Percentiles rank a stretch among this genome's conserved stretches.
phyloP scores from a whole-genome alignment of 192 early-diverging fungal species.

The Mycoemilia scoparia region DNA sequence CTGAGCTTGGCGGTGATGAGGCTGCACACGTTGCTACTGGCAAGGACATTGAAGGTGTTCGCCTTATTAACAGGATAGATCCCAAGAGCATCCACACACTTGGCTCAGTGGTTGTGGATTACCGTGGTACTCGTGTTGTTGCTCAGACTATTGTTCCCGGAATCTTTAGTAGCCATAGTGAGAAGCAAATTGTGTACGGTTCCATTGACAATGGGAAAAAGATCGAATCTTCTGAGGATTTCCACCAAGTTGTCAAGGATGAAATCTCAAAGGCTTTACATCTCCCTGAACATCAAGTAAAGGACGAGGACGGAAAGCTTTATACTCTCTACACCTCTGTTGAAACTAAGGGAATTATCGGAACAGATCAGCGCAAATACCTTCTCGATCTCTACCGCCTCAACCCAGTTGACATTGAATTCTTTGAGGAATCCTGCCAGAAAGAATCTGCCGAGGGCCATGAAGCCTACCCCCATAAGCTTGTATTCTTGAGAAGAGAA shows the following conservation, averaged over 20 bases:
- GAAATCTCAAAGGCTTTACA: constrained; percentile 63
- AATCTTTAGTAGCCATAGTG: constrained; percentile 54
- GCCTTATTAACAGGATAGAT: constrained; percentile 51
- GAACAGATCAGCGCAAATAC: constrained; percentile 83
- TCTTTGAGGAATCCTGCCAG: constrained; percentile 50
- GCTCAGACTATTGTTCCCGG: constrained; percentile 90
- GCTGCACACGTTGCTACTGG: constrained; percentile 84
- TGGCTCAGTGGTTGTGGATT: constrained; percentile 82
- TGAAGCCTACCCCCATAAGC: constrained; percentile 68
- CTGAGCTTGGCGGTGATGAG: constrained; percentile 63
- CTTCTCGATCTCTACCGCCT: constrained; percentile 83
- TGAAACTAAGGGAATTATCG: constrained; percentile 83
- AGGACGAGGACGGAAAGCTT: constrained; percentile 42
- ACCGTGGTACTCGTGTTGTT: constrained; percentile 74
- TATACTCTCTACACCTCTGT: constrained; percentile 58
- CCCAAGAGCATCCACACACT: constrained; percentile 70
- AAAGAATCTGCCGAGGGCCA: constrained; percentile 25
- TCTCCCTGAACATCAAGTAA: constrained; percentile 59
- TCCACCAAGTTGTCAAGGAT: constrained; percentile 48
- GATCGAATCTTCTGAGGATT: constrained; percentile 48
- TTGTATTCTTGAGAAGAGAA: constrained; percentile 73
- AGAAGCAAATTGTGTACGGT: constrained; percentile 74
- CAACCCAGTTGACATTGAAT: constrained; percentile 78
- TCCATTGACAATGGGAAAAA: constrained; percentile 67
- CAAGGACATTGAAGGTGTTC: constrained; percentile 87